Evolutionary conservation across 352 stramenopile genomes (phyloP), one percentile per base, ranked within the genome.

Genomic region (Plasmopara halstedii): DNA sequence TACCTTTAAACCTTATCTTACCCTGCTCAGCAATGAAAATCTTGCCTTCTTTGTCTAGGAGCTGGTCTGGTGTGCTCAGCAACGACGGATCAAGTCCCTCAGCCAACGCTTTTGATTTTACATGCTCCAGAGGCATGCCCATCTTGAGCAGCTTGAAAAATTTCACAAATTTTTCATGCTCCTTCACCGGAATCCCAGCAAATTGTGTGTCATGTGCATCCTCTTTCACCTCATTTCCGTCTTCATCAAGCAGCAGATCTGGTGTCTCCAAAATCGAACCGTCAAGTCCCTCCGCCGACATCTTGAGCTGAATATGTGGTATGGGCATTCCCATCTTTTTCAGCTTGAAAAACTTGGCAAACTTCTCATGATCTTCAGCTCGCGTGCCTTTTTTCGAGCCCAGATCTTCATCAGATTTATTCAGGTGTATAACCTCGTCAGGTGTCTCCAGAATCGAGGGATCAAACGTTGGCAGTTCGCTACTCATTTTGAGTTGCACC

Each of bases 71-170:
- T 17, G 60, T 82, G 23, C 69, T 77, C 11, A 91, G 58, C 29
- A 88, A 41, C 0, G 47, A 42, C 2, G 36, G 53, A 63, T 87
- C 63, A 0, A 88, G 49, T 13, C 75, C 80, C 50, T 88, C 79
- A 0, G 74, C 63, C 15, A 62, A 70, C 9, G 56, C 68, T 50
- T 96, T 96, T 60, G 96, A 73, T 62, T 97, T 79, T 29, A 97
- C 73, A 41, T 96, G 88, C 26, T 83, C 85, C 17, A 86, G 50
- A 6, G 77, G 81, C 74, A 95, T 88, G 5, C 80, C 81, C 74
- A 94, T 88, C 35, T 87, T 88, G 19, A 94, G 29, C 59, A 98
- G 83, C 58, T 97, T 98, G 55, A 98, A 97, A 55, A 96, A 98
- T 58, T 97, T 97, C 20, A 51, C 59, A 34, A 94, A 98, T 46